Percentiles rank a stretch among this genome's conserved stretches.
These are phyloP conservation scores for Penicillium sp. DNA, from an alignment of 2,329 filamentous ascomycete species.

Conservation along the genomic window DNA sequence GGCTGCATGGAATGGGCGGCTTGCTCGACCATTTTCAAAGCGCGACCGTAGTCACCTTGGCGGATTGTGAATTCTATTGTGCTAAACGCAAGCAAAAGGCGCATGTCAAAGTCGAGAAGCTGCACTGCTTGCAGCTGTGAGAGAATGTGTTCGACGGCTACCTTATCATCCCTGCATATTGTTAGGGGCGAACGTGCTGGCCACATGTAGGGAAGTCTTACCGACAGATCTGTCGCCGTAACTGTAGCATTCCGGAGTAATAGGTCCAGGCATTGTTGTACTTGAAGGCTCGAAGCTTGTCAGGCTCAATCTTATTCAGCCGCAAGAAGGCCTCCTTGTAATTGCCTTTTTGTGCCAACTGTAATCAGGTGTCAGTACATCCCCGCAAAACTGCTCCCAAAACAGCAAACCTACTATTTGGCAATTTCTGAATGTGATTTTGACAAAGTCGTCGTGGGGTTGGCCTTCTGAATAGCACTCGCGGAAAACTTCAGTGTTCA, in stretches of 20 bases:
- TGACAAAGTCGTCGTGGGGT: constrained; percentile 76
- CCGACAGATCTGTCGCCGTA: constrained; percentile 46
- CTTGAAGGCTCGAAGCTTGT: constrained; percentile 71
- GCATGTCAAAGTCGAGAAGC: constrained; percentile 60
- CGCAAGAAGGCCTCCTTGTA: constrained; percentile 68
- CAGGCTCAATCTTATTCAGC: constrained; percentile 61
- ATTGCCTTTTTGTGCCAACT: constrained; percentile 64
- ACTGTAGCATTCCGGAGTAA: constrained; percentile 45
- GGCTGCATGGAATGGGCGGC: constrained; percentile 54
- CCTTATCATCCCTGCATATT: constrained; percentile 54
- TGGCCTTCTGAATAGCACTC: constrained; percentile 67
- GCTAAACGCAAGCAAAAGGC: constrained; percentile 59
- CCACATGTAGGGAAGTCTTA: constrained; percentile 18
- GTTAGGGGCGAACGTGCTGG: constrained; percentile 15
- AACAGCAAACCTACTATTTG: constrained; percentile 51
- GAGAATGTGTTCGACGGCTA: constrained; percentile 59
- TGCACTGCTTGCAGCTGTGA: constrained; percentile 56
- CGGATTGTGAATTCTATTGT: constrained; percentile 62
- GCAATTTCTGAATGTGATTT: constrained; percentile 70
- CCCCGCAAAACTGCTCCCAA: background rate
- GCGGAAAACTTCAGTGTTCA: constrained; percentile 71
- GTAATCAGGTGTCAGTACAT: constrained; percentile 4
- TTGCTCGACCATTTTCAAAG: constrained; percentile 57
- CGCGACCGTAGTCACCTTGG: constrained; percentile 53
- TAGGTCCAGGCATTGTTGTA: constrained; percentile 62